phyloP scores from a whole-genome alignment of 371 early-diverging fungal species.

The Rhizopus delemar region DNA sequence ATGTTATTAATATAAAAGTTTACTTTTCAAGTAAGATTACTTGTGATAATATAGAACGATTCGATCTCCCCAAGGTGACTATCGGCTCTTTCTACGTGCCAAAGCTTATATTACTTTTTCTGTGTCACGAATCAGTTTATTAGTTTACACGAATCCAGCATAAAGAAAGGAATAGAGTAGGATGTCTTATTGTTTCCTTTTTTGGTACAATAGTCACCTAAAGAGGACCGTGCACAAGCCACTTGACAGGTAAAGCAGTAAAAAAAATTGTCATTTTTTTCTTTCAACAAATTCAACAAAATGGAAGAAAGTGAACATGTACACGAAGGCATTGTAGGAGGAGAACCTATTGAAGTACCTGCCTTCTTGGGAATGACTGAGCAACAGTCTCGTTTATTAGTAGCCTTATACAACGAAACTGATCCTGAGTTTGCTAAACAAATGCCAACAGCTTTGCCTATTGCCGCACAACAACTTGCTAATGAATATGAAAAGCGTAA shows the following conservation, averaged over 20 bases:
- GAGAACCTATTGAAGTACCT: constrained; percentile 35
- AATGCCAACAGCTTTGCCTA: constrained; percentile 59
- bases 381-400: constrained; percentile 56
- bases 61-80: too few relatives aligned
- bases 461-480: constrained; percentile 55
- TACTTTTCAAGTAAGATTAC: too few relatives aligned
- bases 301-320: background rate
- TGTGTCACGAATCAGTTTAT: too few relatives aligned
- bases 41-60: too few relatives aligned
- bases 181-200: background rate
- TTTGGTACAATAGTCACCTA: background rate
- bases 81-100: too few relatives aligned
- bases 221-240: constrained; percentile 1
- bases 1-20: too few relatives aligned
- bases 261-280: background rate
- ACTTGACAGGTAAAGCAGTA: constrained; percentile 7
- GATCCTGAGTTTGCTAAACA: constrained; percentile 60
- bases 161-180: too few relatives aligned
- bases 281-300: background rate
- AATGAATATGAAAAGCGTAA: constrained; percentile 60
- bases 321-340: background rate
- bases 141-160: too few relatives aligned
- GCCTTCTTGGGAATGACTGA: constrained; percentile 60
- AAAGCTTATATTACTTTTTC: too few relatives aligned
- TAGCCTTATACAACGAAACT: constrained; percentile 61